phyloP scores from a whole-genome alignment of 2,329 filamentous ascomycete genomes.

The Trichoderma sp. region DNA sequence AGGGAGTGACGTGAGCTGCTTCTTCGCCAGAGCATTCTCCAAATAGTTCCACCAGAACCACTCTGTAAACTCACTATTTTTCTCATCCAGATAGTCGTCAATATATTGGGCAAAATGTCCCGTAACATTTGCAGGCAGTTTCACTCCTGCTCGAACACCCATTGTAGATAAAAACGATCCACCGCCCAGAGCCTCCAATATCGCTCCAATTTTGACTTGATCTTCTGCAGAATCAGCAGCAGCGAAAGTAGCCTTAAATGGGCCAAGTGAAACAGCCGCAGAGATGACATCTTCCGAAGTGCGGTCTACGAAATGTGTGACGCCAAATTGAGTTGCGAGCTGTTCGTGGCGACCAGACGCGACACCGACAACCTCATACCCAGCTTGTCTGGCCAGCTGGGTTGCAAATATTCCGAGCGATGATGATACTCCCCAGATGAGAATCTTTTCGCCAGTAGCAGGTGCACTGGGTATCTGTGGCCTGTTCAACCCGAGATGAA shows the following conservation, averaged over 20 bases:
- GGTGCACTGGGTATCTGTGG: not conserved
- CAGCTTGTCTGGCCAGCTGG: not conserved
- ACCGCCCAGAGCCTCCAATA: constrained; percentile 4
- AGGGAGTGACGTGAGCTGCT: constrained; percentile 1
- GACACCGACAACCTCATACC: constrained; percentile 16
- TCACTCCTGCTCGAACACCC: constrained; percentile 13
- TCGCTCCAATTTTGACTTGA: constrained; percentile 10
- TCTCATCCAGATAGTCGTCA: constrained; percentile 15
- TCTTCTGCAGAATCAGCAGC: constrained; percentile 11
- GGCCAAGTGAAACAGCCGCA: not conserved
- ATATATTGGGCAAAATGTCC: constrained; percentile 3
- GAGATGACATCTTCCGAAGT: not conserved
- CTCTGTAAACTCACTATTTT: constrained; percentile 14
- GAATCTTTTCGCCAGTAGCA: constrained; percentile 2
- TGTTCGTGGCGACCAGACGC: constrained; percentile 5
- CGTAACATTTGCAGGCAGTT: not conserved
- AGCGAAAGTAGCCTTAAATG: constrained; percentile 14
- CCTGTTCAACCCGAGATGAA: constrained; percentile 13
- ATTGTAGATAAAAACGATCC: constrained; percentile 12
- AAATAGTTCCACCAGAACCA: constrained; percentile 20
- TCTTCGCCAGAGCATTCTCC: not conserved
- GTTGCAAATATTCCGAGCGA: constrained; percentile 9
- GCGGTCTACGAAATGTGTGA: constrained; percentile 8
- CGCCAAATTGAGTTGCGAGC: not conserved
- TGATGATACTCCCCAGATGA: constrained; percentile 17